Percentiles rank a stretch among this genome's conserved stretches.
Conservation (phyloP, 306 rosid genomes). For the Vigna mungo region DNA sequence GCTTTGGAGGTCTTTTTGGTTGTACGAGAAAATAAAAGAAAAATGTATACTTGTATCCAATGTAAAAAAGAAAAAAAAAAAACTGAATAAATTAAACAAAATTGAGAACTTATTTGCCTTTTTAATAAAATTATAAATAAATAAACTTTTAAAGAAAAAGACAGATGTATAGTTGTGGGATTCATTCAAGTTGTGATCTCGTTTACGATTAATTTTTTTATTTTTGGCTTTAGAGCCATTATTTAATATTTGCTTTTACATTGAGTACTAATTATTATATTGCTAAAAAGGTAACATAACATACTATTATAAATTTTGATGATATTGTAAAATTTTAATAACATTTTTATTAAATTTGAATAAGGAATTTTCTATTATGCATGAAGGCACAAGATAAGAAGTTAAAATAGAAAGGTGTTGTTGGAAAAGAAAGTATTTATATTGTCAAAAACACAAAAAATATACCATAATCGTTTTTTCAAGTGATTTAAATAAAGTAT, state of each 20-base stretch:
- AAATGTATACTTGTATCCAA: neutral
- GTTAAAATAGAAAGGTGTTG: neutral
- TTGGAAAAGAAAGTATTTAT: neutral
- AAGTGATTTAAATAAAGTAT: neutral
- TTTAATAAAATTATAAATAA: neutral
- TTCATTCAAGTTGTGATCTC: too few species aligned
- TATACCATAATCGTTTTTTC: neutral
- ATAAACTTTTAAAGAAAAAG: neutral
- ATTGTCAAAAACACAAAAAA: neutral
- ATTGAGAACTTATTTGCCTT: neutral
- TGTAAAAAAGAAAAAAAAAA: neutral
- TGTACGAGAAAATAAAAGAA: neutral
- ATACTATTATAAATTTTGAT: slow-evolving; percentile 15
- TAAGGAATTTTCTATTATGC: neutral
- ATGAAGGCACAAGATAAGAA: neutral
- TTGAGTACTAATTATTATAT: neutral
- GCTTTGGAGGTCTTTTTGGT: neutral
- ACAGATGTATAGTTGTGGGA: neutral
- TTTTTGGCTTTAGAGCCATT: neutral
- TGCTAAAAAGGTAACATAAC: neutral
- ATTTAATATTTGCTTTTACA: neutral
- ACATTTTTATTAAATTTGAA: neutral
- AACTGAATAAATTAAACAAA: neutral
- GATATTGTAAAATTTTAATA: neutral
- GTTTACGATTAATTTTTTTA: neutral